These are phyloP conservation scores for Vitis labrusca DNA, from an alignment of 164 flowering plant genomes.

Conservation along the genomic window DNA sequence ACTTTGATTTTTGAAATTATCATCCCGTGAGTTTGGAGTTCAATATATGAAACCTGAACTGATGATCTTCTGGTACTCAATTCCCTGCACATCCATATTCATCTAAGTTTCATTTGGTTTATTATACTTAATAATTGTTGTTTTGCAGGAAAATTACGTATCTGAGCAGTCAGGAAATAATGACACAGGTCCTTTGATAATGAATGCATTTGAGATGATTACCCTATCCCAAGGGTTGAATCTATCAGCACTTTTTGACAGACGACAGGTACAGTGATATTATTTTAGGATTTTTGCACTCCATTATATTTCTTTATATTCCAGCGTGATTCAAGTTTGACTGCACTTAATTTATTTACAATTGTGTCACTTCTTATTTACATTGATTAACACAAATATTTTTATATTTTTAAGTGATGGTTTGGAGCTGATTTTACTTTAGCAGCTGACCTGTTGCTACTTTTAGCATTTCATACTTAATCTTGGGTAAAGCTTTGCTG, in stretches of 20 bases:
- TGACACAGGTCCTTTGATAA: constrained; percentile 68
- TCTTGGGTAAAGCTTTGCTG: background rate
- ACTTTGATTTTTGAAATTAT: background rate
- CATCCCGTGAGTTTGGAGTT: background rate
- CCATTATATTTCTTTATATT: too few relatives aligned
- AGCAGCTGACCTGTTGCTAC: too few relatives aligned
- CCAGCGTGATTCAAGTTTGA: too few relatives aligned
- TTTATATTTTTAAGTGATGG: too few relatives aligned
- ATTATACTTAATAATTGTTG: background rate
- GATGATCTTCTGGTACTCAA: background rate
- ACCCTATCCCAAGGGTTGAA: constrained; percentile 94
- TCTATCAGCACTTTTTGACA: constrained; percentile 87
- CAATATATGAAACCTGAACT: background rate
- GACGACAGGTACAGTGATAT: constrained; percentile 66
- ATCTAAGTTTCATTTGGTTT: background rate
- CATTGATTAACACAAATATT: too few relatives aligned
- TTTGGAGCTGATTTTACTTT: too few relatives aligned
- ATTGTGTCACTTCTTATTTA: too few relatives aligned
- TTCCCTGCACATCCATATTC: background rate
- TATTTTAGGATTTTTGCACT: background rate
- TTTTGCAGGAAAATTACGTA: constrained; percentile 75
- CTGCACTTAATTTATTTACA: too few relatives aligned
- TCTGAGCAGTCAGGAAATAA: constrained; percentile 50
- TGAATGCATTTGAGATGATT: constrained; percentile 99
- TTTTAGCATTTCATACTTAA: background rate